A percentile compares a stretch with the other conserved stretches of the same genome.
Conservation (phyloP, 192 early-diverging fungal genomes). For the Gigaspora rosea region DNA sequence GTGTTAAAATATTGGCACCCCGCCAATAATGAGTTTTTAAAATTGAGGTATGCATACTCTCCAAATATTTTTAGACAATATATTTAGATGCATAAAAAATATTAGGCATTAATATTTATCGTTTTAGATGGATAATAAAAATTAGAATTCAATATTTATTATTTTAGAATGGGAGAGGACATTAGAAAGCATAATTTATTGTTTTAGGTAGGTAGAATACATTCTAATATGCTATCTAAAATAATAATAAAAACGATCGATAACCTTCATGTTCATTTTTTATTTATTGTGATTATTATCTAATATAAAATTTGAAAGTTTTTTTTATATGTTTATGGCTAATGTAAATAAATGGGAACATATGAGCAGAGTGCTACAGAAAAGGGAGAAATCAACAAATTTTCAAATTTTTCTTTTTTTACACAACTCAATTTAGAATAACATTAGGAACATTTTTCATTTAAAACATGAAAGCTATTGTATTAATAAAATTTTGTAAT, state of each 20-base stretch:
- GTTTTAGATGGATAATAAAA: conserved; percentile 6
- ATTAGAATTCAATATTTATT: conserved; percentile 8
- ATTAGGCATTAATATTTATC: background rate
- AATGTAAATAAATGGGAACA: conserved; percentile 12
- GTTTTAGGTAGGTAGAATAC: background rate
- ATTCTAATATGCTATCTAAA: background rate
- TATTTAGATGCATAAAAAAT: conserved; percentile 5
- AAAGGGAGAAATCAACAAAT: too few relatives aligned
- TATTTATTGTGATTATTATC: background rate
- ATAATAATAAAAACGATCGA: background rate
- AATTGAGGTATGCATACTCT: background rate
- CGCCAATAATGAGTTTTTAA: conserved; percentile 24
- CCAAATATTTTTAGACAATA: background rate
- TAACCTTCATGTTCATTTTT: background rate
- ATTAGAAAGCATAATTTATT: background rate
- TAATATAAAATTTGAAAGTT: conserved; percentile 1
- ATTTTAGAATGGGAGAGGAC: background rate
- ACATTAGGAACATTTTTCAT: too few relatives aligned
- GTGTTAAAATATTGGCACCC: background rate
- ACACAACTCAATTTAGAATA: too few relatives aligned
- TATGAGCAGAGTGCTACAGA: too few relatives aligned
- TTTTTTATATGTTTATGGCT: background rate
- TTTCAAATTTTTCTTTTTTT: too few relatives aligned
- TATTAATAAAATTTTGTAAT: too few relatives aligned
- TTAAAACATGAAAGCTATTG: too few relatives aligned